Base-by-base conservation (phyloP, 805 yeast genomes). In the Candida sphagnicola region DNA sequence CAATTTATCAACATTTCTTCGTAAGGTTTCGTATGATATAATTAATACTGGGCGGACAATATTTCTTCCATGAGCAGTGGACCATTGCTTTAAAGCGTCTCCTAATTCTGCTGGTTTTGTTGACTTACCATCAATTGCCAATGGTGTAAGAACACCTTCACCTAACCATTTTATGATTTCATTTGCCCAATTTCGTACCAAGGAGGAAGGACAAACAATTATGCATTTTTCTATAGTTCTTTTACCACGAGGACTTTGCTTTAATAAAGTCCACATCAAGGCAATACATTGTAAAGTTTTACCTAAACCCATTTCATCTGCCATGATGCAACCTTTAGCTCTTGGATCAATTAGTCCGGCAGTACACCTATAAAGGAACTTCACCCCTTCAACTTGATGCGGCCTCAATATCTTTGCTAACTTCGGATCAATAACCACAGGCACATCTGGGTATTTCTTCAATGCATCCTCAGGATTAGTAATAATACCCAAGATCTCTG, bases 271-370 rank as follows among this genome's bases (percentile, higher is more conserved):
- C 98, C 98, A 91, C 85, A 90, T 74, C 23, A 91, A 68, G 0
- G 96, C 73, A 24, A 91, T 74, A 59, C 98, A 91, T 57, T 88
- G 96, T 18, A 88, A 67, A 0, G 96, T 88, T 56, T 88, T 88
- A 18, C 96, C 96, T 28, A 88, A 68, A 3, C 96, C 97, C 97
- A 89, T 89, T 59, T 86, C 97, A 63, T 89, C 97, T 0, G 97
- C 97, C 98, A 91, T 91, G 36, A 91, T 91, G 55, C 97, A 91
- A 2, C 99, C 99, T 53, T 84, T 79, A 0, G 97, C 97, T 24
- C 83, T 71, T 5, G 87, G 75, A 56, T 84, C 88, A 18, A 82
- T 75, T 24, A 90, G 62, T 0, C 99, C 99, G 1, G 96, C 75
- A 0, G 95, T 88, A 61, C 99, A 91, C 39, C 90, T 66, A 53